A percentile compares a stretch with the other conserved stretches of the same genome.
phyloP scores from a whole-genome alignment of 192 early-diverging fungal species.

The Phycomyces blakesleeanus region DNA sequence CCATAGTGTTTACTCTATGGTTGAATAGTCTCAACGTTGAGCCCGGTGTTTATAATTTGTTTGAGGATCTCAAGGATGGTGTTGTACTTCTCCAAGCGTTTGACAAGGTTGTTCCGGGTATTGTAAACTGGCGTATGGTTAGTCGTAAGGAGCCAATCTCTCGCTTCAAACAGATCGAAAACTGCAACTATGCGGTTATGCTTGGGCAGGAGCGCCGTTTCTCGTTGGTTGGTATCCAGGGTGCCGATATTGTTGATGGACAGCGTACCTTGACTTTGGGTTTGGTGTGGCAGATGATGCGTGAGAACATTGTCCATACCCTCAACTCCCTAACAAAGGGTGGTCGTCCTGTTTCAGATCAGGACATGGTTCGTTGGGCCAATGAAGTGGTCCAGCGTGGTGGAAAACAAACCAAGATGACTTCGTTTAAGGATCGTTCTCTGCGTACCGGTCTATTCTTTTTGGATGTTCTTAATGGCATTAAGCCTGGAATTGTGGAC shows the following conservation, averaged over 20 bases:
- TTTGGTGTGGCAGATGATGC: conserved; percentile 98
- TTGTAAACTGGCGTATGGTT: conserved; percentile 92
- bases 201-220: conserved; percentile 84
- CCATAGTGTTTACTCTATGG: conserved; percentile 91
- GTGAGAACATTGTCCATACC: conserved; percentile 92
- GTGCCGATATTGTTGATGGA: conserved; percentile 91
- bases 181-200: conserved; percentile 89
- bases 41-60: conserved; percentile 96
- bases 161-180: conserved; percentile 97
- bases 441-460: conserved; percentile 81
- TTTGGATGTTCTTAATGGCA: conserved; percentile 88
- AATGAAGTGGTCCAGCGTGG: conserved; percentile 73
- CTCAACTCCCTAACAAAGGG: conserved; percentile 79
- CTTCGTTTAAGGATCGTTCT: conserved; percentile 79
- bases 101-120: conserved; percentile 88
- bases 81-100: conserved; percentile 90
- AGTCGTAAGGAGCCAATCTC: conserved; percentile 72
- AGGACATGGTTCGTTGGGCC: conserved; percentile 94
- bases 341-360: conserved; percentile 84
- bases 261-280: conserved; percentile 85
- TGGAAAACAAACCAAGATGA: conserved; percentile 66
- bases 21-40: conserved; percentile 96
- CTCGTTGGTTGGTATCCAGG: conserved; percentile 93
- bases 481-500: conserved; percentile 90
- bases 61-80: conserved; percentile 93